Evolutionary conservation across 225 moss, liverwort and hornwort genomes (phyloP).

Genomic region (Pleurozium schreberi): DNA sequence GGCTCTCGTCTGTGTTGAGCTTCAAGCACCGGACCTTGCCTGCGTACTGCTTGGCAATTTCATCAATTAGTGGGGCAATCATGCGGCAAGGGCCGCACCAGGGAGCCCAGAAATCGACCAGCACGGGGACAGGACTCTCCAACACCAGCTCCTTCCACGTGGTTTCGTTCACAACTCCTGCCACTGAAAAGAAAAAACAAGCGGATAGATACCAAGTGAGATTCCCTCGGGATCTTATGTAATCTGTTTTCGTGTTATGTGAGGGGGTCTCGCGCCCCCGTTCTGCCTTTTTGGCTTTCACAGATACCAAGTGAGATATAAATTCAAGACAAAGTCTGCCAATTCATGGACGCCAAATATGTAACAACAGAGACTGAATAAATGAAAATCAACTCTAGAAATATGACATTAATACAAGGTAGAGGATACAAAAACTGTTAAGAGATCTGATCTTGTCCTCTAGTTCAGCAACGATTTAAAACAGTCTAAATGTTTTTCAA

Average conservation of each 20-base stretch:
- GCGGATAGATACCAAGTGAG: background rate
- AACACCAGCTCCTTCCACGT: conserved; percentile 65
- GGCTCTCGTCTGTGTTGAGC: conserved; percentile 87
- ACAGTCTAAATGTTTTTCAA: too few species aligned
- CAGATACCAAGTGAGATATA: background rate
- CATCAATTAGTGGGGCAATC: conserved; percentile 85
- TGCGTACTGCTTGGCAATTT: conserved; percentile 68
- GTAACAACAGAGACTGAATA: background rate
- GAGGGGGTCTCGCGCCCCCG: too few species aligned
- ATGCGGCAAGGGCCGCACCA: conserved; percentile 98
- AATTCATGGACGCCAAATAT: background rate
- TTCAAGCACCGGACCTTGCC: conserved; percentile 85
- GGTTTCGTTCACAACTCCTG: conserved; percentile 53
- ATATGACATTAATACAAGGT: background rate
- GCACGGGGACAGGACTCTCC: conserved; percentile 60
- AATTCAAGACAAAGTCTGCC: background rate
- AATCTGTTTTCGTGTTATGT: too few species aligned
- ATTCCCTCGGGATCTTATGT: too few species aligned
- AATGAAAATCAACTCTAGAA: background rate
- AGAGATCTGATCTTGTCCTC: background rate
- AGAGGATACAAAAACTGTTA: background rate
- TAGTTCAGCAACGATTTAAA: too few species aligned
- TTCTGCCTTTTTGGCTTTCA: too few species aligned
- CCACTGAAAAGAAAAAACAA: conserved; percentile 5
- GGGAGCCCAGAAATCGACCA: conserved; percentile 96